Base-by-base conservation (phyloP, 805 yeast genomes). In the Peterozyma xylosa region DNA sequence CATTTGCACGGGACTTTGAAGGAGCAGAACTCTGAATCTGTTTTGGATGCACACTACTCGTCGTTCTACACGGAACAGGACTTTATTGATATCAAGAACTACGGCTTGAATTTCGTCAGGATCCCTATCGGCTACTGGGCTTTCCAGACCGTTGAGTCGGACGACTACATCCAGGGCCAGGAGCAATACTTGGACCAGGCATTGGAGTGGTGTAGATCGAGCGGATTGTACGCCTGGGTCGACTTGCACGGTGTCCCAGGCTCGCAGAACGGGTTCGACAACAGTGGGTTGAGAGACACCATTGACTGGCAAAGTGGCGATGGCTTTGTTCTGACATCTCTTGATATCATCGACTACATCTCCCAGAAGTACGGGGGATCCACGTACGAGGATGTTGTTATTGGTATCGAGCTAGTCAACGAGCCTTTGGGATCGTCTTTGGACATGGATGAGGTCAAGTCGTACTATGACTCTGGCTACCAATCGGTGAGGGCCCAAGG, bases 121-220 rank as follows among this genome's bases (percentile, higher is more conserved):
- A 71, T 86, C 33, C 93, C 93, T 0, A 73, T 84, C 41, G 91
- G 91, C 2, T 85, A 85, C 58, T 86, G 95, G 93, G 86, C 90
- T 1, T 81, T 80, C 63, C 70, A 69, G 45, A 62, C 61, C 39
- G 58, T 62, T 43, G 60, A 63, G 11, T 59, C 56, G 30, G 88
- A 82, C 58, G 86, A 87, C 0, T 82, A 79, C 52, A 80, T 80
- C 10, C 70, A 67, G 43, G 87, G 86, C 10, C 86, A 84, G 48
- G 79, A 78, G 42, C 62, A 66, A 9, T 85, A 82, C 54, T 62
- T 86, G 46, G 77, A 82, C 38, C 62, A 73, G 45, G 86, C 87
- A 1, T 63, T 86, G 34, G 74, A 66, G 39, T 86, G 95, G 95
- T 78, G 84, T 15, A 60, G 74, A 17, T 66, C 67, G 35, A 60